Evolutionary conservation across 805 yeast species (phyloP), one percentile per base, ranked within the genome.

Genomic region (Zygosaccharomyces pseudorouxii): DNA sequence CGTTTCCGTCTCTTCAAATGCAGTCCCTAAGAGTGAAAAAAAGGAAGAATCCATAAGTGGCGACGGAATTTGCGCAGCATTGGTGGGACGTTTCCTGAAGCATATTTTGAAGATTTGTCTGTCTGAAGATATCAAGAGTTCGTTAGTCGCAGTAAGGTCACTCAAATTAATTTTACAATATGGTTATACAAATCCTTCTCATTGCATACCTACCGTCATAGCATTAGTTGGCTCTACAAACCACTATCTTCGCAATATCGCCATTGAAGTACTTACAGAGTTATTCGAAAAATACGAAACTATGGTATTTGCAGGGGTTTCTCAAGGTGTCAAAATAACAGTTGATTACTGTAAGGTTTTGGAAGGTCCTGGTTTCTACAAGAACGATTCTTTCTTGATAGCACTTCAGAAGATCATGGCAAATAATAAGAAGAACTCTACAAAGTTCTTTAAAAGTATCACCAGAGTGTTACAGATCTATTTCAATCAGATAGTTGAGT

Each of bases 111-210:
- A 69, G 2, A 62, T 80, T 14, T 79, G 88, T 47, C 52, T 80
- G 0, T 55, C 61, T 3, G 74, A 74, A 30, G 76, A 78, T 27
- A 71, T 70, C 2, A 74, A 71, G 3, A 67, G 65, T 40, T 77
- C 87, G 1, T 64, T 70, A 25, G 62, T 73, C 1, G 82, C 88
- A 0, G 73, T 82, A 3, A 69, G 73, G 28, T 79, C 81, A 51
- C 58, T 87, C 38, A 79, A 75, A 47, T 63, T 78, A 38, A 77
- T 84, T 20, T 74, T 84, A 8, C 73, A 73, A 25, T 72, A 80
- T 46, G 95, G 95, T 0, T 84, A 79, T 64, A 84, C 85, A 0
- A 86, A 84, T 58, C 96, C 96, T 1, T 76, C 85, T 48, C 57
- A 77, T 4, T 79, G 88, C 57, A 76, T 83, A 5, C 78, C 89